Conservation (phyloP, 1,284 basidiomycete species). For the Cystobasidium sp. region DNA sequence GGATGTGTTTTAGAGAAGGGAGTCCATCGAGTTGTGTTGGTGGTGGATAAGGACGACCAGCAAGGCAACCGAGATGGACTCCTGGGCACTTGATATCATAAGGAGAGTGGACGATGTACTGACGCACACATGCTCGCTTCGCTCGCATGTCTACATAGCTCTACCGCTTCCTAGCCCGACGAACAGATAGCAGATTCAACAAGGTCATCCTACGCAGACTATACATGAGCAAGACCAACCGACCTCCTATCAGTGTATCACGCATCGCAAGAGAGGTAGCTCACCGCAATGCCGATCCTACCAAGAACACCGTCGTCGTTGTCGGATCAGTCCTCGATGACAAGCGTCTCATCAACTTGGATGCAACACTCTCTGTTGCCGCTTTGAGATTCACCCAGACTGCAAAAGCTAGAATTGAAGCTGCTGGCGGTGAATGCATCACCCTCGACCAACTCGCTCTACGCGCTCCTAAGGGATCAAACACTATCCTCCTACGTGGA, state of each 20-base stretch:
- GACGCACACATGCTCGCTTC: neutral
- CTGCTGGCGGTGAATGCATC: conserved; percentile 90
- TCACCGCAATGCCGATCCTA: conserved; percentile 69
- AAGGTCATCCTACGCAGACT: conserved; percentile 95
- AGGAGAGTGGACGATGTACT: no score
- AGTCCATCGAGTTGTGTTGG: neutral
- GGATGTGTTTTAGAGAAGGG: neutral
- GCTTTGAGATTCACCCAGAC: conserved; percentile 93
- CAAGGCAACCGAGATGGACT: no score
- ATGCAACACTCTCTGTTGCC: conserved; percentile 84
- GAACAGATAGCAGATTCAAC: conserved; percentile 97
- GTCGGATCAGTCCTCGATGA: conserved; percentile 97
- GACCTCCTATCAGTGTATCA: conserved; percentile 92
- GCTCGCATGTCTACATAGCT: conserved; percentile 65
- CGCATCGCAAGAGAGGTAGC: conserved; percentile 69
- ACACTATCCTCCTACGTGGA: conserved; percentile 91
- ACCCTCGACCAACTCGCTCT: conserved; percentile 97
- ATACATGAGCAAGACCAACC: conserved; percentile 97
- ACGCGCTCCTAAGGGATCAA: conserved; percentile 89
- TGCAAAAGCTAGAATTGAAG: conserved; percentile 91
- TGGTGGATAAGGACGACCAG: neutral
- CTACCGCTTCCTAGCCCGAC: conserved; percentile 97
- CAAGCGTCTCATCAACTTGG: conserved; percentile 81
- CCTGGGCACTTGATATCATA: no score
- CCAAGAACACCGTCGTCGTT: conserved; percentile 78